These are phyloP conservation scores for Aspergillus quadrilineatus DNA, from an alignment of 2,329 filamentous ascomycete species.

Conservation along the genomic window DNA sequence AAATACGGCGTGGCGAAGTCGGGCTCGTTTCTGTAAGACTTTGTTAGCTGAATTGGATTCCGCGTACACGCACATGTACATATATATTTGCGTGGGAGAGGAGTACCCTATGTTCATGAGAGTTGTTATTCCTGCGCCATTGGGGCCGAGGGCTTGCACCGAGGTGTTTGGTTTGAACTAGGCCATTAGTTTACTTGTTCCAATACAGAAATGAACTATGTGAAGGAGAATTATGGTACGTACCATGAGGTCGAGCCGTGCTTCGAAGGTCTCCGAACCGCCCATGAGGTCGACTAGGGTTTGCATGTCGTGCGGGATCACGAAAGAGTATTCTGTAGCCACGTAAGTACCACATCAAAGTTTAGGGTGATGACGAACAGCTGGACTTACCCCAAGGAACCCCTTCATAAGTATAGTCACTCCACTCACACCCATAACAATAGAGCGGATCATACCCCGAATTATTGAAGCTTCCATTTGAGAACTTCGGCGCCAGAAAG, in stretches of 20 bases:
- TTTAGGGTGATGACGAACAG: not conserved
- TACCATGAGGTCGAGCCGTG: slow-evolving; percentile 58
- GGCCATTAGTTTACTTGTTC: not conserved
- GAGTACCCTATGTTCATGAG: slow-evolving; percentile 55
- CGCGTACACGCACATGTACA: not conserved
- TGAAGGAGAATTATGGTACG: not conserved
- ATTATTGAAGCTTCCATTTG: slow-evolving; percentile 50
- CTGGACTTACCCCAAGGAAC: slow-evolving; percentile 52
- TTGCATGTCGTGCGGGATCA: slow-evolving; percentile 64
- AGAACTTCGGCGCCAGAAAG: slow-evolving; percentile 57
- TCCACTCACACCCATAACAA: slow-evolving; percentile 68
- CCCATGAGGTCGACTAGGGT: slow-evolving; percentile 56
- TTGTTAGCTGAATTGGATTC: not conserved
- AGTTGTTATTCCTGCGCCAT: slow-evolving; percentile 42
- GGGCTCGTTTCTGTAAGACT: slow-evolving; percentile 59
- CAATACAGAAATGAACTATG: not conserved
- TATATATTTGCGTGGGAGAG: not conserved
- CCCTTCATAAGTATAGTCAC: slow-evolving; percentile 60
- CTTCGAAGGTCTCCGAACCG: slow-evolving; percentile 54
- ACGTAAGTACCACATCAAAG: not conserved
- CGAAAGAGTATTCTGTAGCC: slow-evolving; percentile 58
- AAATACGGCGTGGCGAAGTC: slow-evolving; percentile 67
- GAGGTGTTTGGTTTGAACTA: slow-evolving; percentile 46
- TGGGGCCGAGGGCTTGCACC: slow-evolving; percentile 30
- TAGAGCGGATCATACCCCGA: slow-evolving; percentile 49